phyloP scores from a whole-genome alignment of 306 rosid genomes.

The Hippophae rhamnoides region DNA sequence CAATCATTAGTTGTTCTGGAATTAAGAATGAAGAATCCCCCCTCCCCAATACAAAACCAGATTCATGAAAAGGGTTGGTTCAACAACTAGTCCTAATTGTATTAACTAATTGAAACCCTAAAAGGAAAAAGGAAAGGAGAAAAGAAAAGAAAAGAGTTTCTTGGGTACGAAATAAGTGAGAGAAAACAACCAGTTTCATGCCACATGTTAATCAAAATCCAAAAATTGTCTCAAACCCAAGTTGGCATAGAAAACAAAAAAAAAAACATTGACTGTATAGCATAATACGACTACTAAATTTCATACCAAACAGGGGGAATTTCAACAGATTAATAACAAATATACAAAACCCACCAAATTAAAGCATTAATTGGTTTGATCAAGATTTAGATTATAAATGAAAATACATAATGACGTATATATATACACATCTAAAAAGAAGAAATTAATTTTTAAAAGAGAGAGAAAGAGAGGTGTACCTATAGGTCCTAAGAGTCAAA shows the following conservation, averaged over 20 bases:
- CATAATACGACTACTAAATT: too few species aligned
- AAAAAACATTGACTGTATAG: neutral
- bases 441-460: neutral
- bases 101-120: neutral
- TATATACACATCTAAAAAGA: too few species aligned
- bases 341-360: too few species aligned
- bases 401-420: neutral
- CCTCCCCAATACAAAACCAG: too few species aligned
- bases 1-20: too few species aligned
- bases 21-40: too few species aligned
- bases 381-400: conserved; percentile 1
- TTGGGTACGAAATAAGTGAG: neutral
- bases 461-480: conserved; percentile 13
- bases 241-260: neutral
- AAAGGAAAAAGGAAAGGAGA: too few species aligned
- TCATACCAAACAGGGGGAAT: too few species aligned
- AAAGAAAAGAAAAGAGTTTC: too few species aligned
- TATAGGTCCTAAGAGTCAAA: conserved; percentile 8
- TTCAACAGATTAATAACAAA: too few species aligned
- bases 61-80: neutral
- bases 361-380: neutral
- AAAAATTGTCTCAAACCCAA: neutral
- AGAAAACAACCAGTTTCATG: neutral
- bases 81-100: neutral
- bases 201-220: neutral